Conservation (phyloP, 2,329 filamentous ascomycete genomes). For the Rhexocercosporidium sp. region DNA sequence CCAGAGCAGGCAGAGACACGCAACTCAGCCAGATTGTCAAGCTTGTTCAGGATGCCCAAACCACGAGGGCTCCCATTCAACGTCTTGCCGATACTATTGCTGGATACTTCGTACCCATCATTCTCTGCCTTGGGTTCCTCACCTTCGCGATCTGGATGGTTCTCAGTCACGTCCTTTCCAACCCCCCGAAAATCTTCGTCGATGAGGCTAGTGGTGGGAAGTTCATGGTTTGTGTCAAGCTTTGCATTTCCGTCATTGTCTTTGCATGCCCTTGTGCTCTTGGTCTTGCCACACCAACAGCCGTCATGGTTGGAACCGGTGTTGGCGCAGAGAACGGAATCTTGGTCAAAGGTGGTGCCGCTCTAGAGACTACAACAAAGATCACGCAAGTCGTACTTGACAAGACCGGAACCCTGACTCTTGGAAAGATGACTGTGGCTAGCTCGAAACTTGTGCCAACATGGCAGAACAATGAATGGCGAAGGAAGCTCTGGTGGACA, state of each 20-base stretch:
- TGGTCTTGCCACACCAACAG: slow-evolving; percentile 93
- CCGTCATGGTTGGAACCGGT: slow-evolving; percentile 99
- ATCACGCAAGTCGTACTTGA: slow-evolving; percentile 90
- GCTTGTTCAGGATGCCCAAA: slow-evolving; percentile 97
- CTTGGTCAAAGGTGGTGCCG: slow-evolving; percentile 94
- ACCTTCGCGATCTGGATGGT: slow-evolving; percentile 96
- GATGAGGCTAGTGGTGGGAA: slow-evolving; percentile 83
- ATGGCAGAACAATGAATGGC: slow-evolving; percentile 74
- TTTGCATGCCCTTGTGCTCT: slow-evolving; percentile 97
- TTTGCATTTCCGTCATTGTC: slow-evolving; percentile 98
- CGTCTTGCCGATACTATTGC: slow-evolving; percentile 88
- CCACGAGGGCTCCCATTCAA: slow-evolving; percentile 91
- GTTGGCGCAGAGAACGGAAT: slow-evolving; percentile 95
- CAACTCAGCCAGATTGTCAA: slow-evolving; percentile 98
- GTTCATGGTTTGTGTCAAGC: slow-evolving; percentile 94
- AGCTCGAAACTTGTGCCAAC: slow-evolving; percentile 66
- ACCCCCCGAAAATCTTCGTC: slow-evolving; percentile 89
- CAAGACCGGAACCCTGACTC: slow-evolving; percentile 94
- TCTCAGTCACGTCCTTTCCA: slow-evolving; percentile 80
- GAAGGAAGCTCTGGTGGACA: slow-evolving; percentile 88
- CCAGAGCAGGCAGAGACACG: slow-evolving; percentile 89
- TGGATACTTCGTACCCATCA: slow-evolving; percentile 91
- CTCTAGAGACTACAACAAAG: slow-evolving; percentile 87
- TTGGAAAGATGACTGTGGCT: slow-evolving; percentile 94
- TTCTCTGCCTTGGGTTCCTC: slow-evolving; percentile 79